phyloP scores from a whole-genome alignment of 306 rosid species.

The Erythrophleum fordii region DNA sequence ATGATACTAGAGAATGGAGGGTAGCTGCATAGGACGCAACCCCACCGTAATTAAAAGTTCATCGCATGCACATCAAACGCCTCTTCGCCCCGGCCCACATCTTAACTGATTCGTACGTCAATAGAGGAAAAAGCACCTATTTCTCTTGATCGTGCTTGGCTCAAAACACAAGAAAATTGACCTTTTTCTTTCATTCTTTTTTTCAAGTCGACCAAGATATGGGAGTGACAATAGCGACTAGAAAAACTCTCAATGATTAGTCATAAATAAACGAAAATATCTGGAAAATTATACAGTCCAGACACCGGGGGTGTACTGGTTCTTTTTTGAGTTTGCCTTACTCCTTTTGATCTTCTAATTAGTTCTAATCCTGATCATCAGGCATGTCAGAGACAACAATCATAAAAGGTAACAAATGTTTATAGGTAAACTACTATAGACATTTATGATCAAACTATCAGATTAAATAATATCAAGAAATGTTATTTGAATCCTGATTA shows the following conservation, averaged over 20 bases:
- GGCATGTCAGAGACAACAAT: no score
- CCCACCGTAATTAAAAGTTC: conserved; percentile 33
- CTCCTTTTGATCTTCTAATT: no score
- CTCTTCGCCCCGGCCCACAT: conserved; percentile 18
- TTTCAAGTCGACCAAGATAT: conserved; percentile 23
- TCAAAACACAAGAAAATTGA: not conserved
- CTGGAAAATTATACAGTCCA: no score
- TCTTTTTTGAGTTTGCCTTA: no score
- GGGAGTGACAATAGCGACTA: not conserved
- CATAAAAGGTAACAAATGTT: no score
- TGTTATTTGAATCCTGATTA: not conserved
- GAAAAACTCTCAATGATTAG: not conserved
- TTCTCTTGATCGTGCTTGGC: conserved; percentile 9
- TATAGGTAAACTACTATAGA: no score
- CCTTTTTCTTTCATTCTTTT: not conserved
- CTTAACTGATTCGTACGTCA: not conserved
- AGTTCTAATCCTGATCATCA: no score
- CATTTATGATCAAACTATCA: no score
- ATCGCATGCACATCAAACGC: conserved; percentile 30
- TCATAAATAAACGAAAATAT: no score
- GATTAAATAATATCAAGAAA: not conserved
- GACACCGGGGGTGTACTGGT: no score
- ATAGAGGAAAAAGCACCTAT: not conserved
- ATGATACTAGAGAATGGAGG: not conserved
- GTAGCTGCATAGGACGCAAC: conserved; percentile 38